These are phyloP conservation scores for Spiromastix sp. DNA, from an alignment of 2,329 filamentous ascomycete species.

Conservation along the genomic window DNA sequence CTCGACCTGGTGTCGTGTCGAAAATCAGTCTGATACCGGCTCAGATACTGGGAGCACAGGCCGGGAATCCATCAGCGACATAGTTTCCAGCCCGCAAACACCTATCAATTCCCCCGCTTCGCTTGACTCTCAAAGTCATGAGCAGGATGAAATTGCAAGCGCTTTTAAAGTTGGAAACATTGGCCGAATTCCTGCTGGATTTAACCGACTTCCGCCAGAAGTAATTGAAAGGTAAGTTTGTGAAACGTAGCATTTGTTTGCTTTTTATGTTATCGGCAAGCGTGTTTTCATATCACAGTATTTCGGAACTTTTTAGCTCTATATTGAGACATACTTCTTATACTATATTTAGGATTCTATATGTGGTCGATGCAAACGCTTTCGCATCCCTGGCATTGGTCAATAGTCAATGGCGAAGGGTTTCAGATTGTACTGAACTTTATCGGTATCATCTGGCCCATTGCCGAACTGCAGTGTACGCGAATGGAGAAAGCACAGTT, in stretches of 20 bases:
- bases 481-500: too few relatives aligned
- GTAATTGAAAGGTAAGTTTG: conserved; percentile 11
- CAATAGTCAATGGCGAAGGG: conserved; percentile 34
- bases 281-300: too few relatives aligned
- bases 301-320: neutral
- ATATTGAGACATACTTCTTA: conserved; percentile 7
- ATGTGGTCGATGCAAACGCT: conserved; percentile 34
- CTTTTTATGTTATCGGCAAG: neutral
- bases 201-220: conserved; percentile 4
- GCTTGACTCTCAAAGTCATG: too few relatives aligned
- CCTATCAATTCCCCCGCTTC: too few relatives aligned
- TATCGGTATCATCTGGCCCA: conserved; percentile 36
- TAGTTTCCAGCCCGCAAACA: too few relatives aligned
- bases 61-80: too few relatives aligned
- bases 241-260: neutral
- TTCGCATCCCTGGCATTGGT: conserved; percentile 38
- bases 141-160: too few relatives aligned
- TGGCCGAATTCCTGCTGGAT: too few relatives aligned
- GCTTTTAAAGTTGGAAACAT: too few relatives aligned
- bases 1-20: conserved; percentile 6
- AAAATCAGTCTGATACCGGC: conserved; percentile 5
- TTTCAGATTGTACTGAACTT: conserved; percentile 32
- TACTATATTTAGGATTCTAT: conserved; percentile 31
- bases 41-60: too few relatives aligned
- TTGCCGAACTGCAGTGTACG: too few relatives aligned